Conservation (phyloP, 805 yeast species). For the Candida chilensis region DNA sequence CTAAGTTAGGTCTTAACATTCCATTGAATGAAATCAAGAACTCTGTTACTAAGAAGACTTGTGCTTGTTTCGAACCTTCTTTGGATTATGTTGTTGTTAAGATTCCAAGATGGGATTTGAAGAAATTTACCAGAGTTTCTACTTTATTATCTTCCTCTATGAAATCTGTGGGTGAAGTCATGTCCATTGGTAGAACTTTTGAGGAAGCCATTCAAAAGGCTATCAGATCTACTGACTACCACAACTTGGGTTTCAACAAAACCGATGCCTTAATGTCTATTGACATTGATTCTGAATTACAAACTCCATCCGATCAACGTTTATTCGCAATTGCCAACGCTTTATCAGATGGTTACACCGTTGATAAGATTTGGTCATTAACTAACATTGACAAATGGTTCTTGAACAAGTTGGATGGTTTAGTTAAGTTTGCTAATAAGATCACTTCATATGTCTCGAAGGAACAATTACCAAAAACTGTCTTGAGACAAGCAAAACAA, state of each 20-base stretch:
- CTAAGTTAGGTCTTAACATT: constrained; percentile 88
- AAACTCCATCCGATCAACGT: constrained; percentile 96
- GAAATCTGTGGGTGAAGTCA: constrained; percentile 99
- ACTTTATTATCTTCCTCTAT: constrained; percentile 82
- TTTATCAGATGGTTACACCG: constrained; percentile 77
- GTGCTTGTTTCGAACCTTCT: constrained; percentile 96
- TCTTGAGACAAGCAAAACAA: constrained; percentile 84
- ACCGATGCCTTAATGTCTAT: constrained; percentile 82
- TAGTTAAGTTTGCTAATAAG: constrained; percentile 63
- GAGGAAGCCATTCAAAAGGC: constrained; percentile 99
- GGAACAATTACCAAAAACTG: constrained; percentile 51
- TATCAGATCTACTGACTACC: constrained; percentile 92
- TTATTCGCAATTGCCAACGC: constrained; percentile 96
- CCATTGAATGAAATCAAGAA: constrained; percentile 87
- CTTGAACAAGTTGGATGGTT: constrained; percentile 71
- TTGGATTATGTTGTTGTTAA: constrained; percentile 94
- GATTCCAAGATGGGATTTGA: constrained; percentile 98
- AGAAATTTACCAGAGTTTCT: constrained; percentile 90
- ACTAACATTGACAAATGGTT: constrained; percentile 96
- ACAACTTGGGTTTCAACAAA: constrained; percentile 86
- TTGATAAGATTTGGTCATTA: constrained; percentile 83
- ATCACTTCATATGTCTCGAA: constrained; percentile 47
- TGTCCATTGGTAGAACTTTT: constrained; percentile 95
- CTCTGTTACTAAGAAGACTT: constrained; percentile 88
- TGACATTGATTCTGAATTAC: constrained; percentile 87